A percentile compares a stretch with the other conserved stretches of the same genome.
These are phyloP conservation scores for Beta corolliflora DNA, from an alignment of 179 eudicot species.

Conservation along the genomic window DNA sequence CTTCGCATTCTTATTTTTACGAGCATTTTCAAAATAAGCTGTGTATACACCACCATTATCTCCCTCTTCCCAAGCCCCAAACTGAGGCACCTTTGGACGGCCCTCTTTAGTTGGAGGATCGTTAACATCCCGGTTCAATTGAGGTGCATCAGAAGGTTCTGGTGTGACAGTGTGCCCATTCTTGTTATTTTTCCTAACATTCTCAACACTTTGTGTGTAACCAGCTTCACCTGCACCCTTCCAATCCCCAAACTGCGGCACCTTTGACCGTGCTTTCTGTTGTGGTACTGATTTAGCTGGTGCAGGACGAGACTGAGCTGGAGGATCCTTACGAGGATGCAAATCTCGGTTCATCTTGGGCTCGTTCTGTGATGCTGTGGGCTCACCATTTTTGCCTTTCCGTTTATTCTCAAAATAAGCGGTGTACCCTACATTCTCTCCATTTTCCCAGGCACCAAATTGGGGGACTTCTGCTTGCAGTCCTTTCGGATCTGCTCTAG, in stretches of 20 bases:
- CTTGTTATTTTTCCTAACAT: slow-evolving; percentile 20
- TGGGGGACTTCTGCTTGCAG: slow-evolving; percentile 29
- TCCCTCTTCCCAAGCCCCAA: slow-evolving; percentile 39
- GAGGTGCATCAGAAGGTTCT: slow-evolving; percentile 26
- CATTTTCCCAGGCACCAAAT: slow-evolving; percentile 40
- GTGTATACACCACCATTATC: slow-evolving; percentile 30
- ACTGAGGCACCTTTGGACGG: slow-evolving; percentile 28
- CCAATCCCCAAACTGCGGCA: no score
- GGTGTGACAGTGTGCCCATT: slow-evolving; percentile 4
- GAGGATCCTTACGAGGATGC: slow-evolving; percentile 4
- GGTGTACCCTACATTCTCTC: slow-evolving; percentile 32
- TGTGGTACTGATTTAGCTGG: slow-evolving; percentile 15
- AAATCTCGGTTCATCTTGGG: slow-evolving; percentile 29
- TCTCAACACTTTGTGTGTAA: slow-evolving; percentile 32
- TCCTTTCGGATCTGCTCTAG: slow-evolving; percentile 16
- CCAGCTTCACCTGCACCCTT: slow-evolving; percentile 17
- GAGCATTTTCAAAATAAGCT: slow-evolving; percentile 31
- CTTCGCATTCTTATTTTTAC: slow-evolving; percentile 15
- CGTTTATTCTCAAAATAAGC: slow-evolving; percentile 28
- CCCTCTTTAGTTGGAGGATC: slow-evolving; percentile 16
- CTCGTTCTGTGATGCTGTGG: slow-evolving; percentile 2
- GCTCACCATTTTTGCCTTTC: slow-evolving; percentile 20
- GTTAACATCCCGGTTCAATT: slow-evolving; percentile 19
- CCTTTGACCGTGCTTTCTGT: no score
- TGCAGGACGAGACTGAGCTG: slow-evolving; percentile 22